Evolutionary conservation across 2,329 filamentous ascomycete species (phyloP).

Genomic region (Microdochium paspali): DNA sequence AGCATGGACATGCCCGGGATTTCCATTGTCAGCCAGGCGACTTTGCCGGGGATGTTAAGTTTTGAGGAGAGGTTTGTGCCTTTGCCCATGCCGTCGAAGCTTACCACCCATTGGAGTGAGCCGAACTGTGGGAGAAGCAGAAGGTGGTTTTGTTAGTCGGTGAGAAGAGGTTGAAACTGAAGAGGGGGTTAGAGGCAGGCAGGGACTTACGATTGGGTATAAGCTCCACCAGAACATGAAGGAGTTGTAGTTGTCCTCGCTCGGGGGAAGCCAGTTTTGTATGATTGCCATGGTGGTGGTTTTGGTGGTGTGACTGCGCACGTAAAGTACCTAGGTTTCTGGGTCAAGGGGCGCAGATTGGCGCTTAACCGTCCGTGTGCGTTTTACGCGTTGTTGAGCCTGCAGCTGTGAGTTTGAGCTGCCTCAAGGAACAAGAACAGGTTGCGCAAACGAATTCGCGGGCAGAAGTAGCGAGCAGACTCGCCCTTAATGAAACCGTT

Average conservation of each 20-base stretch:
- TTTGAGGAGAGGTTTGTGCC: slow-evolving; percentile 61
- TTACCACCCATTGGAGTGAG: slow-evolving; percentile 63
- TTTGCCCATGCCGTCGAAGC: slow-evolving; percentile 88
- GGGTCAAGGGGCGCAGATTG: too few relatives aligned
- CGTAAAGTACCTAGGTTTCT: too few relatives aligned
- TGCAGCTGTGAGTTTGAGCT: too few relatives aligned
- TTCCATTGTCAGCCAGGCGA: slow-evolving; percentile 88
- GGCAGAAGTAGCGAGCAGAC: too few relatives aligned
- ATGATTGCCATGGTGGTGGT: slow-evolving; percentile 37
- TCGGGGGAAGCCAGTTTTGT: slow-evolving; percentile 47
- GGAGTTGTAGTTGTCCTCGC: slow-evolving; percentile 45
- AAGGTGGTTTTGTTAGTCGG: background rate
- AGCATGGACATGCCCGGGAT: slow-evolving; percentile 66
- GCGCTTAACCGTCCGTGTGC: too few relatives aligned
- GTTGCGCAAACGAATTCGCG: too few relatives aligned
- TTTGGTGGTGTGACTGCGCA: too few relatives aligned
- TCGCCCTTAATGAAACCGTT: too few relatives aligned
- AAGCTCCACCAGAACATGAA: slow-evolving; percentile 44
- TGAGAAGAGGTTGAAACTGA: background rate
- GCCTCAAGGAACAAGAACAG: too few relatives aligned
- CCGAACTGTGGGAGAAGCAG: slow-evolving; percentile 47
- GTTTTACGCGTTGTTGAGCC: too few relatives aligned
- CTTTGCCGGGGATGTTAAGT: slow-evolving; percentile 80
- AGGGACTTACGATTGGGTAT: slow-evolving; percentile 41
- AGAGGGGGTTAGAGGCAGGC: slow-evolving; percentile 2